Base-by-base conservation (phyloP, 179 eudicot species). In the Dionaea muscipula region DNA sequence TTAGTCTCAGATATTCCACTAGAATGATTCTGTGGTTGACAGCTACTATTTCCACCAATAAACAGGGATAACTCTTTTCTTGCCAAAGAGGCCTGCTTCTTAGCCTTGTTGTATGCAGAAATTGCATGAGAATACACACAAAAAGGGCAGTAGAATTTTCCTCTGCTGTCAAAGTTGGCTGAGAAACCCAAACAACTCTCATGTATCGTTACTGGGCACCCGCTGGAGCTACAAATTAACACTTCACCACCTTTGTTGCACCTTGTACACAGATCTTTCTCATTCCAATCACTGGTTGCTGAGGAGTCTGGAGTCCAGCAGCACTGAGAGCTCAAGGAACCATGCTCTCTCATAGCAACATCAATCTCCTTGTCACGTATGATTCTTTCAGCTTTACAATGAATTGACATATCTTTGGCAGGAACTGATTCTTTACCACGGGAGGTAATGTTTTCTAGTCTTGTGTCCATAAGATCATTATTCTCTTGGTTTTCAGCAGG, bases 111-210 rank as follows among this genome's bases (percentile, higher is more conserved):
- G 64, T 74, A 81, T 57, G 66, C 79, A 5, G 82, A 65, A 36
- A 72, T 63, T 55, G 95, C 84, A 51, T 53, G 70, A 35, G 82
- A 75, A 76, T 78, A 89, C 56, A 80, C 72, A 73, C 93, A 85
- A 57, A 83, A 79, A 20, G 93, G 97, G 70, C 97, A 89, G 73
- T 68, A 69, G 68, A 83, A 86, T 22, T 65, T 70, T 22, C 76
- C 85, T 22, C 28, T 55, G 47, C 55, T 68, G 70, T 79, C 84
- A 65, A 78, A 73, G 47, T 50, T 59, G 58, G 63, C 55, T 21
- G 73, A 73, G 68, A 71, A 47, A 47, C 78, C 77, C 61, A 88
- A 71, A 45, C 96, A 88, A 51, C 76, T 72, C 62, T 87, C 66
- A 35, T 84, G 96, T 62, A 84, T 76, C 47, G 68, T 60, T 21